Percentiles rank a stretch among this genome's conserved stretches.
Conservation (phyloP, 202 grass and related monocot genomes). For the Carex sylvatica region DNA sequence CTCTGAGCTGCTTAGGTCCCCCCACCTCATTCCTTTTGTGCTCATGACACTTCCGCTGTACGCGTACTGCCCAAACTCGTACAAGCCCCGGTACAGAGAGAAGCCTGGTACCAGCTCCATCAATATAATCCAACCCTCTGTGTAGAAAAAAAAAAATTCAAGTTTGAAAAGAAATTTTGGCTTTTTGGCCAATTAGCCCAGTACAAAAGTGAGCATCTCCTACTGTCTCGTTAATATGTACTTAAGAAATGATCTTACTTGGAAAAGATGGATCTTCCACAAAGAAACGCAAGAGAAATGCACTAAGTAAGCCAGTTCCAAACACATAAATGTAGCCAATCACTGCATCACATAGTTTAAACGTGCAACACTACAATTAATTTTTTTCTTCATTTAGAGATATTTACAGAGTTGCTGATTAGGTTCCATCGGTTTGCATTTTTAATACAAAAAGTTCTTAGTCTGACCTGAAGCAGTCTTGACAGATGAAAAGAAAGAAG, state of each 20-base stretch:
- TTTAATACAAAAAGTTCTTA: background rate
- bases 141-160: slow-evolving; percentile 8
- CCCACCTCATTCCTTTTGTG: slow-evolving; percentile 61
- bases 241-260: slow-evolving; percentile 44
- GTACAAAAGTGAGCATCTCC: background rate
- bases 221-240: background rate
- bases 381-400: background rate
- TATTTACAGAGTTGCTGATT: background rate
- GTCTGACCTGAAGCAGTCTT: slow-evolving; percentile 53
- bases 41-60: slow-evolving; percentile 47
- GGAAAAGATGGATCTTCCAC: slow-evolving; percentile 66
- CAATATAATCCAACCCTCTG: slow-evolving; percentile 61
- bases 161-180: background rate
- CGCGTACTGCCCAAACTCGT: slow-evolving; percentile 65
- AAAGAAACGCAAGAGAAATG: slow-evolving; percentile 71
- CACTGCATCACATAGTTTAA: slow-evolving; percentile 39
- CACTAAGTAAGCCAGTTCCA: slow-evolving; percentile 66
- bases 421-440: background rate
- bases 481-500: slow-evolving; percentile 53
- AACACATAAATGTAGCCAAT: slow-evolving; percentile 91
- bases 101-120: slow-evolving; percentile 89
- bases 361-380: background rate
- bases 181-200: background rate
- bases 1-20: slow-evolving; percentile 37
- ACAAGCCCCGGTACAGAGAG: slow-evolving; percentile 69